These are phyloP conservation scores for Omphalea diandra DNA, from an alignment of 441 rosid species.

Conservation along the genomic window DNA sequence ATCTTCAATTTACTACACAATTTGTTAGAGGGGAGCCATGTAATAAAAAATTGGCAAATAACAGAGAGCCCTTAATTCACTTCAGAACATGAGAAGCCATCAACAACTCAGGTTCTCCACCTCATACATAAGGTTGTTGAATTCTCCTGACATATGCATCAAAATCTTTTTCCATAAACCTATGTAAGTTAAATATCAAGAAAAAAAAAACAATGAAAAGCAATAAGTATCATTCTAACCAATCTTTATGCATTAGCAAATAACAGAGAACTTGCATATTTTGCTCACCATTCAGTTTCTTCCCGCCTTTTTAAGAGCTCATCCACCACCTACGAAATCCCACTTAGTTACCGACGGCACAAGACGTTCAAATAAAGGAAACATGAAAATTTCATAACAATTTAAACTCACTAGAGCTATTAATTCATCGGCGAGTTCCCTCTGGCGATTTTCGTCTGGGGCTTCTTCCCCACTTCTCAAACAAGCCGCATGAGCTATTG, in stretches of 20 bases:
- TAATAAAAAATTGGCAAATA: conserved; percentile 1
- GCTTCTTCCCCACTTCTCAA: conserved; percentile 59
- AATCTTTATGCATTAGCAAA: neutral
- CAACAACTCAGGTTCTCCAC: conserved; percentile 71
- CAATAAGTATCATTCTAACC: neutral
- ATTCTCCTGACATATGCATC: conserved; percentile 58
- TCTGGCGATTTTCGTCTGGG: conserved; percentile 58
- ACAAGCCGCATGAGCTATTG: conserved; percentile 60
- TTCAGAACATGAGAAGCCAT: conserved; percentile 75
- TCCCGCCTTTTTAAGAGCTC: conserved; percentile 69
- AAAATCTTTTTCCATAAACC: conserved; percentile 78
- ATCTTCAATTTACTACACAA: neutral
- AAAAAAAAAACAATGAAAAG: neutral
- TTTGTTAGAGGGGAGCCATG: neutral
- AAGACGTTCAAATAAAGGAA: neutral
- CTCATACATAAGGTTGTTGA: conserved; percentile 65
- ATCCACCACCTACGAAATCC: conserved; percentile 50
- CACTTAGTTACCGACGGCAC: neutral
- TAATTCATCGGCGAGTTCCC: conserved; percentile 72
- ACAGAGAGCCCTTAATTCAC: too few species aligned
- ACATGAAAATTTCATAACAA: neutral
- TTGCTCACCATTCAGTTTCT: conserved; percentile 61
- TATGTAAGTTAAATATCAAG: conserved; percentile 17
- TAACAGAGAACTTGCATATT: neutral
- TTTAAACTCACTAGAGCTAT: conserved; percentile 51